Evolutionary conservation across 1,139 yeast genomes (phyloP).

Genomic region (Pichia sp.): DNA sequence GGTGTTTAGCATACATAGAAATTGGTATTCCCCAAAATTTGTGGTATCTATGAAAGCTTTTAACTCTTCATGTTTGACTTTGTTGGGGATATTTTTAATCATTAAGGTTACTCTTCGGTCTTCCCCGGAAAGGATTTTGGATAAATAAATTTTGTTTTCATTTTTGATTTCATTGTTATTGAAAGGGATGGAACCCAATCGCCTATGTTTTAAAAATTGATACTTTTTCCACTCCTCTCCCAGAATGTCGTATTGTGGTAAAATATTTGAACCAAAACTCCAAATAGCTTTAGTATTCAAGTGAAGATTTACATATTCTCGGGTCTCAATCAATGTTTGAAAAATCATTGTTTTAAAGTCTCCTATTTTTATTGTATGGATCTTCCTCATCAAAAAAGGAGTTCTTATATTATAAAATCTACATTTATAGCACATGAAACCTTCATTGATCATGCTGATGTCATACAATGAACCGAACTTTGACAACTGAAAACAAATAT

Average conservation of each 20-base stretch:
- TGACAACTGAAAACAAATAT: slow-evolving; percentile 19
- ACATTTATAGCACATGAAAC: slow-evolving; percentile 28
- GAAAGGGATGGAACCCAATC: slow-evolving; percentile 24
- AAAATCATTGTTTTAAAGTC: slow-evolving; percentile 13
- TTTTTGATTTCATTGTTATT: slow-evolving; percentile 17
- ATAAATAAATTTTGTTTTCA: slow-evolving; percentile 33
- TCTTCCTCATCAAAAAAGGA: slow-evolving; percentile 30
- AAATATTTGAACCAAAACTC: neutral
- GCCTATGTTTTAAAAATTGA: slow-evolving; percentile 23
- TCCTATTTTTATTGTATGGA: slow-evolving; percentile 8
- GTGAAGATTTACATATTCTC: slow-evolving; percentile 9
- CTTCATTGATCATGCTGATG: slow-evolving; percentile 18
- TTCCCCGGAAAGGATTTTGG: slow-evolving; percentile 36
- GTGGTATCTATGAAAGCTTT: slow-evolving; percentile 44
- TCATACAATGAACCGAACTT: slow-evolving; percentile 30
- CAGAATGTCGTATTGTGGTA: neutral
- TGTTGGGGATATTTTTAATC: slow-evolving; percentile 51
- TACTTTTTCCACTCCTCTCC: slow-evolving; percentile 25
- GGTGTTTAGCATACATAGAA: slow-evolving; percentile 41
- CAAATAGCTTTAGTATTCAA: neutral
- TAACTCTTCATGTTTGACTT: slow-evolving; percentile 42
- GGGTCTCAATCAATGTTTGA: slow-evolving; percentile 22
- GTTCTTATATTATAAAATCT: slow-evolving; percentile 37
- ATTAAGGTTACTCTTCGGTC: slow-evolving; percentile 46
- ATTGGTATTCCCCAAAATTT: slow-evolving; percentile 49